Evolutionary conservation across 192 early-diverging fungal genomes (phyloP).

Genomic region (Coemansia reversa): DNA sequence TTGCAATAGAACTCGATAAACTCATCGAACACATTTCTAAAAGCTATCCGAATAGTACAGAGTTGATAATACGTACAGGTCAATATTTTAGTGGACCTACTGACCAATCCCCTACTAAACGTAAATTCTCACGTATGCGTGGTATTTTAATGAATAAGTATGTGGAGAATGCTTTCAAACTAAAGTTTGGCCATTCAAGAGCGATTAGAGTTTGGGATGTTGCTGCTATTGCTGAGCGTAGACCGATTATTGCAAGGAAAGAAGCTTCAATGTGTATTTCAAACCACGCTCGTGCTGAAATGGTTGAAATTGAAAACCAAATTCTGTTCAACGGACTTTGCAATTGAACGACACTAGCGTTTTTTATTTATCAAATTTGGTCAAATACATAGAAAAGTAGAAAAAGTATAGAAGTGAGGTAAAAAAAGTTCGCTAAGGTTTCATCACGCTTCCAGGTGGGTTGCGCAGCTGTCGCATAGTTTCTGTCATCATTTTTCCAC

Average conservation of each 20-base stretch:
- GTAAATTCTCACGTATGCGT: conserved; percentile 23
- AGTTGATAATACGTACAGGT: conserved; percentile 45
- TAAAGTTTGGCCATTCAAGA: conserved; percentile 9
- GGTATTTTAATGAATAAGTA: conserved; percentile 14
- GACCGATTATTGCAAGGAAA: conserved; percentile 22
- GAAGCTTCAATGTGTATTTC: conserved; percentile 27
- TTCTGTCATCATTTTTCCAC: conserved; percentile 60
- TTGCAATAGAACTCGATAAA: conserved; percentile 9
- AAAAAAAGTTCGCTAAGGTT: not conserved
- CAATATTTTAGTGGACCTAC: conserved; percentile 54
- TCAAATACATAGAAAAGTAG: no score
- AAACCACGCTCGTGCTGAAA: conserved; percentile 49
- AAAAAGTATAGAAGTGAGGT: not conserved
- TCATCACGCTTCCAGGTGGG: not conserved
- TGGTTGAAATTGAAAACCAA: conserved; percentile 49
- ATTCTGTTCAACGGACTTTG: conserved; percentile 12
- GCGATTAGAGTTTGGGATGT: conserved; percentile 41
- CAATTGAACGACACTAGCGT: no score
- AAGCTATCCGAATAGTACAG: conserved; percentile 19
- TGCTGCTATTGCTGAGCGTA: conserved; percentile 24
- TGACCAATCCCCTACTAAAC: conserved; percentile 15
- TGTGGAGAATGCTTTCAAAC: conserved; percentile 22
- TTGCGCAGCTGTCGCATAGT: conserved; percentile 54
- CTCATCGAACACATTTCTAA: conserved; percentile 26
- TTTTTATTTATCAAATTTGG: no score